phyloP scores from a whole-genome alignment of 177 flowering plant species.

The Telopea speciosissima region DNA sequence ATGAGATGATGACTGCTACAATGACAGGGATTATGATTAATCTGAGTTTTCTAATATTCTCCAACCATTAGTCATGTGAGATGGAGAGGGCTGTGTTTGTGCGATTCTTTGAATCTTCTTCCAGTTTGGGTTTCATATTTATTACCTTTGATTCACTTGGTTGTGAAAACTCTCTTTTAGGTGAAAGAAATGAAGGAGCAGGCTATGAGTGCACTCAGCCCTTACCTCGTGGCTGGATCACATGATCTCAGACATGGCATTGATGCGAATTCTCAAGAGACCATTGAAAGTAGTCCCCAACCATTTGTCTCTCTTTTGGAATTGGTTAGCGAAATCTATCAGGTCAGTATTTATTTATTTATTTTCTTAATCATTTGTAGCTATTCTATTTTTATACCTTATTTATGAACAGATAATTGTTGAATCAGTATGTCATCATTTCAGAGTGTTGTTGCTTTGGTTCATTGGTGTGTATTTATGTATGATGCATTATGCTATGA shows the following conservation, averaged over 20 bases:
- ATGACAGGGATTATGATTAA: too few species aligned
- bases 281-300: slow-evolving; percentile 32
- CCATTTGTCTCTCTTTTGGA: slow-evolving; percentile 90
- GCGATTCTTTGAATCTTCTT: too few species aligned
- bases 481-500: too few species aligned
- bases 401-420: background rate
- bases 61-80: too few species aligned
- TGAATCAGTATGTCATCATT: background rate
- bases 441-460: background rate
- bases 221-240: slow-evolving; percentile 44
- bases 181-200: slow-evolving; percentile 91
- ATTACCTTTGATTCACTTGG: background rate
- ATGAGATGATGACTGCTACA: too few species aligned
- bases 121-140: too few species aligned
- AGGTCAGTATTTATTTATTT: slow-evolving; percentile 34
- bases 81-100: too few species aligned
- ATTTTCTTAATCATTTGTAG: background rate
- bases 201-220: slow-evolving; percentile 74
- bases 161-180: slow-evolving; percentile 28
- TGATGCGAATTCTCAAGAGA: slow-evolving; percentile 35
- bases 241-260: slow-evolving; percentile 38
- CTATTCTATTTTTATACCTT: background rate
- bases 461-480: too few species aligned
- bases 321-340: slow-evolving; percentile 91
- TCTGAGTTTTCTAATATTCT: too few species aligned